A percentile compares a stretch with the other conserved stretches of the same genome.
Conservation (phyloP, 495 filamentous ascomycete genomes). For the Rhizodiscina lignyota region DNA sequence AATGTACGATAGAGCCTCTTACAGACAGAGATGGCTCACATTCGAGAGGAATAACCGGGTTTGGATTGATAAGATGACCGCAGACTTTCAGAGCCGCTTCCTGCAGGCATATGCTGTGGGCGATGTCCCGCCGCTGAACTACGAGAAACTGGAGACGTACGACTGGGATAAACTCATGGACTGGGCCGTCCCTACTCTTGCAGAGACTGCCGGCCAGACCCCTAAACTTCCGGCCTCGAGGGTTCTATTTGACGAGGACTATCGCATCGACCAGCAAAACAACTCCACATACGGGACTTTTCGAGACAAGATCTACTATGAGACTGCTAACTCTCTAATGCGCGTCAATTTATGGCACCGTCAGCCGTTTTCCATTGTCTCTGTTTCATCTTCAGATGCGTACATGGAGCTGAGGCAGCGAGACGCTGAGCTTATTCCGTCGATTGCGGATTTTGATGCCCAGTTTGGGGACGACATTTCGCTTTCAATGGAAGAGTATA, state of each 20-base stretch:
- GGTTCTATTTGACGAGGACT: conserved; percentile 16
- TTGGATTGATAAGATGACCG: conserved; percentile 43
- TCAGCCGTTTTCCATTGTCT: conserved; percentile 21
- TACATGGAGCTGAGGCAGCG: conserved; percentile 5
- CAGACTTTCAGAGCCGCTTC: conserved; percentile 63
- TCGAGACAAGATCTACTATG: conserved; percentile 1
- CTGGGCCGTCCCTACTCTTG: conserved; percentile 44
- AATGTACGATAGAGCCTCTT: conserved; percentile 6
- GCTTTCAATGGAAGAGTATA: no score
- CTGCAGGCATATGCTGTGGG: conserved; percentile 56
- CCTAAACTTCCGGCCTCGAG: conserved; percentile 10
- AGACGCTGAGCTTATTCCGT: neutral
- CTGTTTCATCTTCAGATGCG: conserved; percentile 4
- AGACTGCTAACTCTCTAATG: conserved; percentile 14
- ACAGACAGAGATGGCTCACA: conserved; percentile 36
- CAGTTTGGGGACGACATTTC: neutral
- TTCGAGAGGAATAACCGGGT: conserved; percentile 23
- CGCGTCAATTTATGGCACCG: conserved; percentile 13
- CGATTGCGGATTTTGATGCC: conserved; percentile 2
- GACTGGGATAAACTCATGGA: conserved; percentile 61
- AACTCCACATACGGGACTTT: conserved; percentile 9
- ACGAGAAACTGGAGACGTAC: conserved; percentile 49
- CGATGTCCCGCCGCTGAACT: conserved; percentile 55
- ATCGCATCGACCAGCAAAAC: neutral
- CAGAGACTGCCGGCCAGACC: neutral